These are phyloP conservation scores for Cystobasidiaceae sp. DNA, from an alignment of 1,284 basidiomycete genomes.

Conservation along the genomic window DNA sequence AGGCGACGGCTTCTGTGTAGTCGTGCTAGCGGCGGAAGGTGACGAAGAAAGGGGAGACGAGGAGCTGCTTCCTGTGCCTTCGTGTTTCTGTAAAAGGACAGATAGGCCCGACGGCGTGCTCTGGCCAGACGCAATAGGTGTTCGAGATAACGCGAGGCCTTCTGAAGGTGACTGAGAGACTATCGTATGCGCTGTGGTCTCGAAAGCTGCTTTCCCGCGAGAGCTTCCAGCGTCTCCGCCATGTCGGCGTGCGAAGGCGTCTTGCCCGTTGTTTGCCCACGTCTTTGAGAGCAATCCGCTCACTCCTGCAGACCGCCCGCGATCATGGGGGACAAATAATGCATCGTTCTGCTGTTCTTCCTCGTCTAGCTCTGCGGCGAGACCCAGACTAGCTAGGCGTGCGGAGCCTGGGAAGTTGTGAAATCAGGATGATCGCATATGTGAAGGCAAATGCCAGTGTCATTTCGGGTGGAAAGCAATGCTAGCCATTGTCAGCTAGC, in stretches of 20 bases:
- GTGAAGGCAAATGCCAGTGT: neutral
- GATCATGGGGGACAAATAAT: too few relatives aligned
- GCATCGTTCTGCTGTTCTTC: neutral
- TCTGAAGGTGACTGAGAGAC: neutral
- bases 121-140: slow-evolving; percentile 19
- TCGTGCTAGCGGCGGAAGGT: too few relatives aligned
- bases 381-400: slow-evolving; percentile 20
- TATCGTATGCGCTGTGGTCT: too few relatives aligned
- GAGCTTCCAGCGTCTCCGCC: slow-evolving; percentile 4
- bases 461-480: too few relatives aligned
- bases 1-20: neutral
- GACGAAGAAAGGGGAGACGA: too few relatives aligned
- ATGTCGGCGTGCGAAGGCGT: slow-evolving; percentile 8
- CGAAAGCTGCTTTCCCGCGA: too few relatives aligned
- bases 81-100: slow-evolving; percentile 16
- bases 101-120: slow-evolving; percentile 22
- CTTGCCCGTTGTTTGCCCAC: slow-evolving; percentile 5
- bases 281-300: neutral
- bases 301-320: too few relatives aligned
- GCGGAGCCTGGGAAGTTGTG: slow-evolving; percentile 18
- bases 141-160: neutral
- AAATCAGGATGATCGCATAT: neutral
- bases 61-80: too few relatives aligned
- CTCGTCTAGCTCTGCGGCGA: slow-evolving; percentile 13
- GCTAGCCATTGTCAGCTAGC: too few relatives aligned